These are phyloP conservation scores for Wallacemonas sp. DNA, from an alignment of 208 protist genomes.

Conservation along the genomic window DNA sequence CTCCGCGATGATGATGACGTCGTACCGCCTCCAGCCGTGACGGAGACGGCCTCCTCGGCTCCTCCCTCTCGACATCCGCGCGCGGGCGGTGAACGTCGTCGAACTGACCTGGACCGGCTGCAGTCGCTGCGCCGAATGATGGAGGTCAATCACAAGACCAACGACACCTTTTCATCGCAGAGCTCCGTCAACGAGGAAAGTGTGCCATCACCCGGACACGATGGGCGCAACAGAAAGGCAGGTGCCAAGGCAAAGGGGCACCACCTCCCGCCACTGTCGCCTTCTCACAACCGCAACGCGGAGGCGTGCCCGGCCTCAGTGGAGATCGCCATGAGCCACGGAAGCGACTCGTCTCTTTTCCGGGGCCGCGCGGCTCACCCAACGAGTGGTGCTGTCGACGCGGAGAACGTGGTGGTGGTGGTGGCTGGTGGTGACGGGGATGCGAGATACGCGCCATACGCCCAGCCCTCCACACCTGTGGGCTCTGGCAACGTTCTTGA, in stretches of 20 bases:
- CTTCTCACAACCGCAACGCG: neutral
- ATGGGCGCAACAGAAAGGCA: neutral
- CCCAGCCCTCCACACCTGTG: no score
- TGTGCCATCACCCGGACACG: neutral
- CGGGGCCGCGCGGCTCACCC: no score
- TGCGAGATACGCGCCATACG: no score
- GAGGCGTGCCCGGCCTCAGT: neutral
- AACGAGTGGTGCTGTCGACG: no score
- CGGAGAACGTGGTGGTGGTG: no score
- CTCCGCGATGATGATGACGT: neutral
- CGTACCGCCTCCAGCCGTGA: neutral
- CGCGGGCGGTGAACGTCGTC: neutral
- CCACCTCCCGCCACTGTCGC: slow-evolving; percentile 5
- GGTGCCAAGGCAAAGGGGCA: neutral
- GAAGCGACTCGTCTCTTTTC: neutral
- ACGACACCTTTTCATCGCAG: slow-evolving; percentile 2
- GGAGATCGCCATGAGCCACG: slow-evolving; percentile 8
- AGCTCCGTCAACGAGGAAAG: neutral
- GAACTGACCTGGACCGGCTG: slow-evolving; percentile 7
- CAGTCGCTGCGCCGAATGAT: slow-evolving; percentile 9
- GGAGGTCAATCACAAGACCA: slow-evolving; percentile 5
- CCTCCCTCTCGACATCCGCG: no score
- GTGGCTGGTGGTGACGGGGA: no score
- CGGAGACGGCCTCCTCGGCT: no score
- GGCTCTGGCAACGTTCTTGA: neutral